These are phyloP conservation scores for Diaporthe humulicola DNA, from an alignment of 2,329 filamentous ascomycete species.

Conservation along the genomic window DNA sequence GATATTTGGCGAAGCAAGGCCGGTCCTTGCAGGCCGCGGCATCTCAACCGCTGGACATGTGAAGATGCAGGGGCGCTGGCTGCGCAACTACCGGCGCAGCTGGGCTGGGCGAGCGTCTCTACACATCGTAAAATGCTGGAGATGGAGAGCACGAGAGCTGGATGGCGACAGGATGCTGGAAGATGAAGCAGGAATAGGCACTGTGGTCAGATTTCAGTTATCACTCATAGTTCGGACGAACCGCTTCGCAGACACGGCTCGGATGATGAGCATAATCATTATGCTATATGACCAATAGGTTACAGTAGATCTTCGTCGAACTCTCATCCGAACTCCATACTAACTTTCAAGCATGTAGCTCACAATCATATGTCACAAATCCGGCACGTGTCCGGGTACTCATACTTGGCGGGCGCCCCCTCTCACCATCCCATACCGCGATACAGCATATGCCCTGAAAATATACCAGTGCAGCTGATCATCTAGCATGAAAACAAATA, in stretches of 20 bases:
- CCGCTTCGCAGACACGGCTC: background rate
- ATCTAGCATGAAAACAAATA: no score
- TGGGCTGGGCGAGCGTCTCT: no score
- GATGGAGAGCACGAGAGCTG: no score
- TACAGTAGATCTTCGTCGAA: background rate
- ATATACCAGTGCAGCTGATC: background rate
- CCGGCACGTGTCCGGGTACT: no score
- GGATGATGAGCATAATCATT: background rate
- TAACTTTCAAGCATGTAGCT: background rate
- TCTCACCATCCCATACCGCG: background rate
- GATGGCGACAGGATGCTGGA: background rate
- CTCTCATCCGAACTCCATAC: background rate
- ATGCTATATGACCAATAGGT: background rate
- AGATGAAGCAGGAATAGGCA: background rate
- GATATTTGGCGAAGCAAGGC: background rate
- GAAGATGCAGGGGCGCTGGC: background rate
- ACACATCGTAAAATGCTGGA: background rate
- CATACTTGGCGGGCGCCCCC: no score
- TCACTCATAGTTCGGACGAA: background rate
- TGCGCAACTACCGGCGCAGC: background rate
- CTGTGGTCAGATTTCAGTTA: background rate
- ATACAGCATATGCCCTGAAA: background rate
- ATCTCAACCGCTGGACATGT: background rate
- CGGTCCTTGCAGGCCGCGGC: slow-evolving; percentile 25
- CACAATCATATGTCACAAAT: background rate